These are phyloP conservation scores for Malbranchea cinnamomea DNA, from an alignment of 2,329 filamentous ascomycete genomes.

Conservation along the genomic window DNA sequence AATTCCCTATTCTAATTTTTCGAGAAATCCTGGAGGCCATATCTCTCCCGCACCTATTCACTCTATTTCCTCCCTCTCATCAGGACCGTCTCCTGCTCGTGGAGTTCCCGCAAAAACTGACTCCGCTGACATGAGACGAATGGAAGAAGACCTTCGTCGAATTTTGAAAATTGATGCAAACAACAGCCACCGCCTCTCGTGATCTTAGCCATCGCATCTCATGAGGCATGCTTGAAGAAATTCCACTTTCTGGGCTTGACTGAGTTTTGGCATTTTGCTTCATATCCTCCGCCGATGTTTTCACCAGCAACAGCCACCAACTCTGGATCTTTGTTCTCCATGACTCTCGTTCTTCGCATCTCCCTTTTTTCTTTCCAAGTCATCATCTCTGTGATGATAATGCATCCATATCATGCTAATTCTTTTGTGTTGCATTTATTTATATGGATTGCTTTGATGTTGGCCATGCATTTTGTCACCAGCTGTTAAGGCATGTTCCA, in stretches of 20 bases:
- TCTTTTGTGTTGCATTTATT: slow-evolving; percentile 1
- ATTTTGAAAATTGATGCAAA: slow-evolving; percentile 31
- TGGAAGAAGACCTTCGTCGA: slow-evolving; percentile 34
- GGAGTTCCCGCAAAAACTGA: slow-evolving; percentile 12
- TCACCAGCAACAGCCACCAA: too few species aligned
- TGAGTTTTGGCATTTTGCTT: too few species aligned
- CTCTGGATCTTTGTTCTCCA: too few species aligned
- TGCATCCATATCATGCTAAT: slow-evolving; percentile 1
- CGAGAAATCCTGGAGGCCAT: slow-evolving; percentile 3
- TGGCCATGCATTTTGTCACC: too few species aligned
- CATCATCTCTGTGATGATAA: slow-evolving; percentile 1
- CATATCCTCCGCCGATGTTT: too few species aligned
- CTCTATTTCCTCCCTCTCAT: slow-evolving; percentile 6
- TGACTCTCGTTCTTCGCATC: too few species aligned
- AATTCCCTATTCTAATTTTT: slow-evolving; percentile 13
- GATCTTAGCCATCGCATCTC: too few species aligned
- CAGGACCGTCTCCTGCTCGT: slow-evolving; percentile 14
- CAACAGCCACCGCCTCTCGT: too few species aligned
- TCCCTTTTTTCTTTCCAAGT: background rate
- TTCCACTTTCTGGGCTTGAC: too few species aligned
- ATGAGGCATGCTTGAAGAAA: too few species aligned
- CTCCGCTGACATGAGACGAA: slow-evolving; percentile 26
- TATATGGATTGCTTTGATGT: background rate
- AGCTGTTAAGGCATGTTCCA: background rate
- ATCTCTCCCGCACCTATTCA: slow-evolving; percentile 7